These are phyloP conservation scores for Conticribra weissflogii DNA, from an alignment of 108 stramenopile genomes.

Conservation along the genomic window DNA sequence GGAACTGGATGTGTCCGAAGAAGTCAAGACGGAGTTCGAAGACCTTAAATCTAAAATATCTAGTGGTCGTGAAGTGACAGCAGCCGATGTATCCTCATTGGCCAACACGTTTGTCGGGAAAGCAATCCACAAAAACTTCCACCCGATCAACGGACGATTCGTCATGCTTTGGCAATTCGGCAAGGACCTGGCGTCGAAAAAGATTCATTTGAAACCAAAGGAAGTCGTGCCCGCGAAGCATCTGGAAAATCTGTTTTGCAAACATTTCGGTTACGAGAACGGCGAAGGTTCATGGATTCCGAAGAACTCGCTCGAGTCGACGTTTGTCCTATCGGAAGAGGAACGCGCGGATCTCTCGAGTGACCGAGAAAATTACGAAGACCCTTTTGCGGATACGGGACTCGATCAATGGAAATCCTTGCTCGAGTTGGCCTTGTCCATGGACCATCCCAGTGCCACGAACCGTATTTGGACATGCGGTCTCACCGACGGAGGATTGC, in stretches of 20 bases:
- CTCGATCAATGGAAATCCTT: constrained; percentile 39
- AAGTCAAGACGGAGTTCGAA: constrained; percentile 56
- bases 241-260: constrained; percentile 25
- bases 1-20: constrained; percentile 57
- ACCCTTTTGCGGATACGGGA: constrained; percentile 31
- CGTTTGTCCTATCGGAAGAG: constrained; percentile 8
- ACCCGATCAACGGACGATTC: constrained; percentile 68
- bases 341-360: neutral
- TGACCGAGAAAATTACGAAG: neutral
- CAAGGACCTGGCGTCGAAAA: constrained; percentile 38
- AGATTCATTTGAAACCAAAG: constrained; percentile 47
- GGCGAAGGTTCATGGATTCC: neutral
- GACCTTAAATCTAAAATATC: constrained; percentile 27
- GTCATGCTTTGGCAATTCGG: constrained; percentile 54
- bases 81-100: constrained; percentile 49
- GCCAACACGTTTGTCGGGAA: constrained; percentile 66
- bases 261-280: constrained; percentile 1
- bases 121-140: constrained; percentile 76
- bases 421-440: constrained; percentile 28
- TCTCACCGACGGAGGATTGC: constrained; percentile 80
- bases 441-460: constrained; percentile 50
- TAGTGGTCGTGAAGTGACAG: constrained; percentile 21
- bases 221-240: constrained; percentile 59
- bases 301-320: constrained; percentile 7
- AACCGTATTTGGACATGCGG: constrained; percentile 80